phyloP scores from a whole-genome alignment of 148 eudicot genomes.

The Talinum fruticosum region DNA sequence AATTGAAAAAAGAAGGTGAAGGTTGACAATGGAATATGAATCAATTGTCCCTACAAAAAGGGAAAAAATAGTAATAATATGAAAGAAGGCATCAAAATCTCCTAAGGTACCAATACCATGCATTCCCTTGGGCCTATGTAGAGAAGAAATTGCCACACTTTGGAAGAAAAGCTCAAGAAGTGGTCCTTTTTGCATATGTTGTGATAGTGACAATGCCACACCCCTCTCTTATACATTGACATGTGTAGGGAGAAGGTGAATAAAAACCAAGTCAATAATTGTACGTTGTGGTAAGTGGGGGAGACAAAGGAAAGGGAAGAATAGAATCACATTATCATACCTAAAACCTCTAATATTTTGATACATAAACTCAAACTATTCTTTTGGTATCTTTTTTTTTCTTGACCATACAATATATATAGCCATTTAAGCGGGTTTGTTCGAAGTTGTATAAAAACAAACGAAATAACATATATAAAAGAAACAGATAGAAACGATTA shows the following conservation, averaged over 20 bases:
- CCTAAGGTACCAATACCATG: not conserved
- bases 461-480: no score
- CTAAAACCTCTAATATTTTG: not conserved
- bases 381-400: not conserved
- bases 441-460: no score
- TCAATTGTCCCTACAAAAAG: no score
- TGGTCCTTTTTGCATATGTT: not conserved
- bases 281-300: not conserved
- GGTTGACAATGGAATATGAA: no score
- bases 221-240: not conserved
- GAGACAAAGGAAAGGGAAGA: no score
- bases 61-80: no score
- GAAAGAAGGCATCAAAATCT: not conserved
- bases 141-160: not conserved
- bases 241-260: not conserved
- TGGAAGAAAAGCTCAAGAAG: not conserved
- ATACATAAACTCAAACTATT: slow-evolving; percentile 1
- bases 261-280: not conserved
- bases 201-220: not conserved
- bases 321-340: not conserved
- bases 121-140: not conserved
- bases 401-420: no score
- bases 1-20: no score
- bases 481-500: no score
- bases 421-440: no score